Evolutionary conservation across 371 early-diverging fungal species (phyloP).

Genomic region (Sporodiniella umbellata): DNA sequence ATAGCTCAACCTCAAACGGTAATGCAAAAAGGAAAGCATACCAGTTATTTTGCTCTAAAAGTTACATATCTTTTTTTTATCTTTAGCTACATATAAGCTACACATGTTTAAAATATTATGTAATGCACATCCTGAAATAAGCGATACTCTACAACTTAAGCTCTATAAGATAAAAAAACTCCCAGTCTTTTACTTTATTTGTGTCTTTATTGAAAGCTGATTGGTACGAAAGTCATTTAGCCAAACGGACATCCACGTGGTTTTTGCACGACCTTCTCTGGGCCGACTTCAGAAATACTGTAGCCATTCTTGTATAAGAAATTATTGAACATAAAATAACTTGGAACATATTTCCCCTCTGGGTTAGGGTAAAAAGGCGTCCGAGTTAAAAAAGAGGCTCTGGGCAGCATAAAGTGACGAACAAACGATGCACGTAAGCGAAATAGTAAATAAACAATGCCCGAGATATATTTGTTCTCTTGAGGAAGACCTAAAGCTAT

Average conservation of each 20-base stretch:
- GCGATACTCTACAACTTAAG: no score
- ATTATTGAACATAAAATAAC: slow-evolving; percentile 6
- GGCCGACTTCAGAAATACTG: slow-evolving; percentile 13
- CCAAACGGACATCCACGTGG: neutral
- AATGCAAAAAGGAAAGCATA: no score
- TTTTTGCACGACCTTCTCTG: slow-evolving; percentile 5
- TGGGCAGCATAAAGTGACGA: slow-evolving; percentile 11
- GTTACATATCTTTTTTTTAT: no score
- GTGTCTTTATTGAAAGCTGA: no score
- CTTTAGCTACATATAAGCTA: no score
- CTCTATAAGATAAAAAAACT: no score
- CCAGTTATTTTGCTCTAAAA: no score
- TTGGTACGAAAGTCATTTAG: no score
- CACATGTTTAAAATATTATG: no score
- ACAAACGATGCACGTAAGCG: slow-evolving; percentile 3
- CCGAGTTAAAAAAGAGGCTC: slow-evolving; percentile 4
- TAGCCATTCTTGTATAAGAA: slow-evolving; percentile 17
- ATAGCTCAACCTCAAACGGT: no score
- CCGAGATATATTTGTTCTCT: slow-evolving; percentile 15
- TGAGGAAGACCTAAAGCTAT: slow-evolving; percentile 24
- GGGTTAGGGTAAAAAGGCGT: slow-evolving; percentile 12
- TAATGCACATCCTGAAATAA: no score
- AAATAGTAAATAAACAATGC: neutral
- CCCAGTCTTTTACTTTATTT: no score
- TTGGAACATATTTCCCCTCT: slow-evolving; percentile 13